Evolutionary conservation across 345 rosid species (phyloP).

Genomic region (Salix purpurea): DNA sequence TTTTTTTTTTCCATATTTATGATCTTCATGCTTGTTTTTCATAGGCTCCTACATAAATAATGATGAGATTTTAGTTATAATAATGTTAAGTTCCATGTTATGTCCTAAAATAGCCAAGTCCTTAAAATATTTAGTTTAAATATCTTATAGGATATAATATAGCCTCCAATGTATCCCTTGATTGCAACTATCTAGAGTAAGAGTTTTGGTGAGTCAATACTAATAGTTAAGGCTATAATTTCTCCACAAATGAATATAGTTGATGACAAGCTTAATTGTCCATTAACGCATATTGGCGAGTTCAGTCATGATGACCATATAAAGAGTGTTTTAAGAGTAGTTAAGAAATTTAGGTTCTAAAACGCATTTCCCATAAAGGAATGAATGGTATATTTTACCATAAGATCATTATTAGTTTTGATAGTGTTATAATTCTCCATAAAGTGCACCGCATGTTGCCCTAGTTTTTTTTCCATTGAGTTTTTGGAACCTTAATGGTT

Average conservation of each 20-base stretch:
- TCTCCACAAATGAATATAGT: not conserved
- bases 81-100: not conserved
- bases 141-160: not conserved
- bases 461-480: no score
- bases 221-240: not conserved
- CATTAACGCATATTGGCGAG: not conserved
- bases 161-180: not conserved
- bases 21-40: not conserved
- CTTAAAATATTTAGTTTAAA: not conserved
- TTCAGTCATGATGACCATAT: not conserved
- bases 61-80: not conserved
- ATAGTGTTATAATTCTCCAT: no score
- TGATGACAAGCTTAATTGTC: not conserved
- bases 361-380: no score
- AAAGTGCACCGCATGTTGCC: no score
- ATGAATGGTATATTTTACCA: no score
- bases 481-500: no score
- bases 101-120: not conserved
- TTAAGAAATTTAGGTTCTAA: not conserved
- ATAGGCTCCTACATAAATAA: no score
- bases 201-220: not conserved
- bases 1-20: not conserved
- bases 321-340: not conserved
- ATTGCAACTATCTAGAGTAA: not conserved
- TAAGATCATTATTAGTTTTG: no score